These are phyloP conservation scores for Anaeramoeba ignava DNA, from an alignment of 78 protist genomes.

Conservation along the genomic window DNA sequence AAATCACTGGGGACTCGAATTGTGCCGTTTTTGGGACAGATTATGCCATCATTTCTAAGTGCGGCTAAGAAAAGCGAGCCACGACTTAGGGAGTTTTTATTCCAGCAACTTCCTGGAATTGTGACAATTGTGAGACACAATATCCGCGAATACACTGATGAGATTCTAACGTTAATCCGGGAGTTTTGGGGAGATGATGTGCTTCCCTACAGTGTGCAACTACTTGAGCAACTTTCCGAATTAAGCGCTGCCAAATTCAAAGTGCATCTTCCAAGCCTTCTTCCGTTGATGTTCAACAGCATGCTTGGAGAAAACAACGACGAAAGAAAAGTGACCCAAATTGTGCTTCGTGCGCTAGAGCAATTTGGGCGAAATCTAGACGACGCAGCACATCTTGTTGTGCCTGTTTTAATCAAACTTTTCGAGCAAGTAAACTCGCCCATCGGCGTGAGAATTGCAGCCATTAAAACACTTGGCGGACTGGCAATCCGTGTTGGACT, in stretches of 20 bases:
- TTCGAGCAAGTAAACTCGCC: not conserved
- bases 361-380: constrained; percentile 68
- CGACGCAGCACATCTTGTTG: constrained; percentile 69
- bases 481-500: constrained; percentile 20
- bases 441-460: not conserved
- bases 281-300: constrained; percentile 61
- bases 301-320: not conserved
- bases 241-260: constrained; percentile 78
- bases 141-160: not conserved
- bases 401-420: constrained; percentile 61
- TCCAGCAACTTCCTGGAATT: not conserved
- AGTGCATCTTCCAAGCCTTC: constrained; percentile 55
- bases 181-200: not conserved
- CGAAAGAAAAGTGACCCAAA: constrained; percentile 10
- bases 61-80: not conserved
- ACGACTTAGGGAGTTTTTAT: not conserved
- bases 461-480: not conserved
- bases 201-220: constrained; percentile 32
- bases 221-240: constrained; percentile 59
- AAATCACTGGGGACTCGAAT: not conserved
- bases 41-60: not conserved
- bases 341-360: constrained; percentile 58
- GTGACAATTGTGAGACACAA: not conserved
- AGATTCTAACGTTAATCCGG: not conserved
- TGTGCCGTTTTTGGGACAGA: not conserved